phyloP scores from a whole-genome alignment of 2,329 filamentous ascomycete species.

The Claviceps spartinae region DNA sequence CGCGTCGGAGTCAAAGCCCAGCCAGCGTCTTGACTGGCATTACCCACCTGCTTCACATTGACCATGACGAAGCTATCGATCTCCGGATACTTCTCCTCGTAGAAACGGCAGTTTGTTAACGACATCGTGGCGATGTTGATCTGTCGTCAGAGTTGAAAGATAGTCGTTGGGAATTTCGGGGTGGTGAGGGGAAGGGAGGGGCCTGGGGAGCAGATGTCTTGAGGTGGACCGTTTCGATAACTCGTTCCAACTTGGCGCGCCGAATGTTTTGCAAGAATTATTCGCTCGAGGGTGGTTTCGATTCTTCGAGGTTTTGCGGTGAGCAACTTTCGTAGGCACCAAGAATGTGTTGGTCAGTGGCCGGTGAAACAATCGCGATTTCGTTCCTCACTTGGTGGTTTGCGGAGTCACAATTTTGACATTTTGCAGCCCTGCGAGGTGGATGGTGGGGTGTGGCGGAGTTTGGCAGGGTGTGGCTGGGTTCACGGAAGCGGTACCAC shows the following conservation, averaged over 20 bases:
- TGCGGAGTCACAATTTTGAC: conserved; percentile 22
- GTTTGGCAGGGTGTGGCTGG: conserved; percentile 26
- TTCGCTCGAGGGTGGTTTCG: neutral
- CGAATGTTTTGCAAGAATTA: neutral
- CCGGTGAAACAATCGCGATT: neutral
- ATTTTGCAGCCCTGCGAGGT: conserved; percentile 21
- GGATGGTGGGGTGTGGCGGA: conserved; percentile 20
- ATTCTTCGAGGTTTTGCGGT: neutral
- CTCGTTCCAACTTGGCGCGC: neutral
- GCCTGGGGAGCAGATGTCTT: neutral
- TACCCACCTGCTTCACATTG: conserved; percentile 86
- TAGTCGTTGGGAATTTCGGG: conserved; percentile 10
- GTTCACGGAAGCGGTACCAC: conserved; percentile 14
- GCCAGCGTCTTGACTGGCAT: conserved; percentile 28
- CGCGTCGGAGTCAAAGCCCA: neutral
- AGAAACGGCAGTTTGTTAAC: conserved; percentile 92
- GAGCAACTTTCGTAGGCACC: neutral
- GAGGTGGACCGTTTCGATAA: conserved; percentile 18
- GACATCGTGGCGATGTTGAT: conserved; percentile 66
- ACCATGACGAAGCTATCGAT: conserved; percentile 99
- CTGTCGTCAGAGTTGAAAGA: conserved; percentile 18
- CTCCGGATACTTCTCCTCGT: conserved; percentile 88
- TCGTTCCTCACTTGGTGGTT: neutral
- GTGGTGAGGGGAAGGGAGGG: neutral
- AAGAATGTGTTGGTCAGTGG: neutral